Evolutionary conservation across 2,329 filamentous ascomycete species (phyloP), one percentile per base, ranked within the genome.

Genomic region (Lachnellula subtilissima): DNA sequence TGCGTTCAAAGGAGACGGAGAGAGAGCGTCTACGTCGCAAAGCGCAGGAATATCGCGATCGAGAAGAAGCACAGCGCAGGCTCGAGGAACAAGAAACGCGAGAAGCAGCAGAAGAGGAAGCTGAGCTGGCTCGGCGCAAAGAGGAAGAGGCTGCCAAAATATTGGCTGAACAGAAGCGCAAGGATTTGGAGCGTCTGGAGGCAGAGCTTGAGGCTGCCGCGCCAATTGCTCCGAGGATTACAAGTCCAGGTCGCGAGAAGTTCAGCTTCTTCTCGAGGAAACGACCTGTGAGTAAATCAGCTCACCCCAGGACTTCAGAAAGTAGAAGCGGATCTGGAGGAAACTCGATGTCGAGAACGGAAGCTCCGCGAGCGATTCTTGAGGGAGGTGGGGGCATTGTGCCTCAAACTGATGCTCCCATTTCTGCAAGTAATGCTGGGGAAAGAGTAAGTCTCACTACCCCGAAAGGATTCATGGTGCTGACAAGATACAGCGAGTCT

Each of bases 381-480:
- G 62, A 65, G 50, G 66, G 67, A 47, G 67, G 66, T 39, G 65
- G 64, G 28, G 66, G 64, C 3, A 64, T 69, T 54, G 66, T 81
- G 2, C 77, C 82, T 23, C 79, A 80, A 51, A 85, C 79, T 45
- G 90, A 95, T 75, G 89, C 89, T 22, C 91, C 91, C 1, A 77
- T 86, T 9, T 91, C 90, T 53, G 89, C 89, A 14, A 86, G 88
- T 56, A 95, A 95, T 73, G 83, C 87, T 59, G 87, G 86, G 47
- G 88, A 92, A 67, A 79, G 91, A 64, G 86, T 88, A 73, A 78
- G 84, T 76, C 23, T 22, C 32, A 8, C 36, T n/a, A n/a, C 17
- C 8, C 48, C 51, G 32, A 45, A 57, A 52, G 59, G 36, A 11
- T 54, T 9, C 50, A n/a, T n/a, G 36, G 40, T 61, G 57, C 68